Base-by-base conservation (phyloP, 176 grass and related monocot genomes). In the Avena sativa region DNA sequence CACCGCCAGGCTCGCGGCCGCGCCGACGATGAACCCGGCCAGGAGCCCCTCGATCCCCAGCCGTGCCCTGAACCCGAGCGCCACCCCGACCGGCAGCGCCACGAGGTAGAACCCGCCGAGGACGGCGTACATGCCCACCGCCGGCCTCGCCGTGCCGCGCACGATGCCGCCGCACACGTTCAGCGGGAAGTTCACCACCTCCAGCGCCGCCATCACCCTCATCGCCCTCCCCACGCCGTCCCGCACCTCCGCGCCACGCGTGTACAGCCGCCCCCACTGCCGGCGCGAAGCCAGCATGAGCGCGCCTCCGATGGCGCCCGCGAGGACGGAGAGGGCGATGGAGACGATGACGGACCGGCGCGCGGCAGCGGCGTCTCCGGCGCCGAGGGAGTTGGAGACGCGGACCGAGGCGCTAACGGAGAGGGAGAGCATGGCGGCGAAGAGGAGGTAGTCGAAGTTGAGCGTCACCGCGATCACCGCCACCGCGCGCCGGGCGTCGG, bases 391-490 rank as follows among this genome's bases (percentile, higher is more conserved):
- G 64, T 95, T 98, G 2, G 96, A 98, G 9, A 98, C 93, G 13
- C 93, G 96, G 43, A 89, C 91, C 4, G 96, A 98, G n/a, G 93
- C 92, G 83, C 90, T 89, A 15, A 91, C 90, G 0, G 92, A 91
- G 26, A 98, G 81, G 8, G 96, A 95, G 5, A 95, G 74, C 93
- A 98, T 98, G 36, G 7, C 92, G 0, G 90, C 81, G 88, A 90
- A 98, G 9, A 98, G 92, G 12, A 98, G 93, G 92, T 95, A 95
- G 91, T 98, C 96, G 79, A 94, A 94, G 79, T 98, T 98, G 81
- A 98, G 81, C 25, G 91, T 91, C 3, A 98, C 82, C n/a, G 93
- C 96, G 21, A 98, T 84, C 8, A 98, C 91, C 21, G 52, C 80
- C 84, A 98, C 90, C 50, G 17, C 76, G 25, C 84, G 84, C 26